A percentile compares a stretch with the other conserved stretches of the same genome.
These are phyloP conservation scores for Knoxia roxburghii DNA, from an alignment of 257 asterid genomes.

Conservation along the genomic window DNA sequence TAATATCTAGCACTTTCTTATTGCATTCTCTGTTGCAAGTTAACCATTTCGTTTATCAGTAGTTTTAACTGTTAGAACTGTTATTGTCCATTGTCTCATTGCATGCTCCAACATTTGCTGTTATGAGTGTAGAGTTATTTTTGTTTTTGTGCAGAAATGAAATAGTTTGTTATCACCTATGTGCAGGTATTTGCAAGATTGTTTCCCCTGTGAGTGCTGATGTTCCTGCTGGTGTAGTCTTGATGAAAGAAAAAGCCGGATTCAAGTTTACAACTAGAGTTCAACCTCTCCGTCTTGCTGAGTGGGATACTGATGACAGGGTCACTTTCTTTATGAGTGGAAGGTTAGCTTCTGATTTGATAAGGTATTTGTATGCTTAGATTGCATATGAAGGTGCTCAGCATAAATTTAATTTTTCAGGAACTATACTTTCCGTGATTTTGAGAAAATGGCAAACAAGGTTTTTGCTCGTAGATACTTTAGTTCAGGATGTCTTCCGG, in stretches of 20 bases:
- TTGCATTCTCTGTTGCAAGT: neutral
- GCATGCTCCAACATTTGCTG: neutral
- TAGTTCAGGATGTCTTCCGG: conserved; percentile 92
- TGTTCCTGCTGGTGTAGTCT: conserved; percentile 95
- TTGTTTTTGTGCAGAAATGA: neutral
- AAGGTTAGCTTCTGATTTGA: conserved; percentile 42
- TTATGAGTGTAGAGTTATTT: neutral
- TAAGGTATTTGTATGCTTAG: conserved; percentile 15
- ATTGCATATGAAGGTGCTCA: conserved; percentile 25
- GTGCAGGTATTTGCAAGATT: conserved; percentile 86
- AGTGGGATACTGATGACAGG: conserved; percentile 85
- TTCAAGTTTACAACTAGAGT: conserved; percentile 95
- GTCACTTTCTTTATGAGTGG: conserved; percentile 97
- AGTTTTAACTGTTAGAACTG: neutral
- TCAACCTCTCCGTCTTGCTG: conserved; percentile 96
- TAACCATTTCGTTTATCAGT: neutral
- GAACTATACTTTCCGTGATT: conserved; percentile 88
- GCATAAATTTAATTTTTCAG: conserved; percentile 44
- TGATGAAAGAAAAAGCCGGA: conserved; percentile 81
- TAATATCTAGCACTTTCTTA: neutral
- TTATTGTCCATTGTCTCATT: neutral
- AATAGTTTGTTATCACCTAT: neutral
- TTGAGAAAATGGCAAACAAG: conserved; percentile 99
- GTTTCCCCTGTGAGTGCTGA: conserved; percentile 85
- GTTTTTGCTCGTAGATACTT: conserved; percentile 80